Evolutionary conservation across 495 filamentous ascomycete genomes (phyloP), one percentile per base, ranked within the genome.

Genomic region (Lasiosphaeris hirsuta): DNA sequence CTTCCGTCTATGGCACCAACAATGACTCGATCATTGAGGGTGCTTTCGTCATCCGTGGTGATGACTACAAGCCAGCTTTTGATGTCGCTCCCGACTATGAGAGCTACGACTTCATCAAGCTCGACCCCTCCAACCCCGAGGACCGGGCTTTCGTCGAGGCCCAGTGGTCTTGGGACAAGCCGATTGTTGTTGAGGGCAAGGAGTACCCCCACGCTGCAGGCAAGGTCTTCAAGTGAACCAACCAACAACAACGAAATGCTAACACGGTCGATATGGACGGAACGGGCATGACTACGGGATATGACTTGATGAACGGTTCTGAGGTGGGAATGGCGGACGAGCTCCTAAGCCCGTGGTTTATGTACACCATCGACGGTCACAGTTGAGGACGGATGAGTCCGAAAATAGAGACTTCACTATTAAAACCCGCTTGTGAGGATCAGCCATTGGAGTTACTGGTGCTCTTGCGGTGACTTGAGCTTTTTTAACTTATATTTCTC

Each of bases 51-150:
- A 81, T 96, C 80, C 92, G 94, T 64, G 94, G 94, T 51, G 86
- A 97, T 72, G 90, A 99, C 38, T 82, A 80, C 68, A 66, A 82
- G 44, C 88, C 91, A 50, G 95, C 89, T 61, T 96, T 99, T 75
- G 88, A 96, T 61, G 94, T 98, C 64, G 94, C 92, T 66, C 94
- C 94, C 64, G 94, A 99, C 78, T 91, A 83, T 73, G 94, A 99
- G 84, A 91, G 87, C 80, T 99, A 96, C 82, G 77, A 86, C 67
- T 99, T 96, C 84, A 84, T 71, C 64, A 97, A 96, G 86, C 88
- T 99, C 62, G 93, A 99, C 81, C 85, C 86, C 69, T 82, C 75
- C 69, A 94, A 88, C 69, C 71, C 82, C 52, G 90, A 87, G 66
- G 90, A 97, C 79, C 84, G 83, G 71, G 89, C 86, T 71, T 88